Percentiles rank a stretch among this genome's conserved stretches.
phyloP scores from a whole-genome alignment of 805 yeast species.

The Ogataea ganodermae region DNA sequence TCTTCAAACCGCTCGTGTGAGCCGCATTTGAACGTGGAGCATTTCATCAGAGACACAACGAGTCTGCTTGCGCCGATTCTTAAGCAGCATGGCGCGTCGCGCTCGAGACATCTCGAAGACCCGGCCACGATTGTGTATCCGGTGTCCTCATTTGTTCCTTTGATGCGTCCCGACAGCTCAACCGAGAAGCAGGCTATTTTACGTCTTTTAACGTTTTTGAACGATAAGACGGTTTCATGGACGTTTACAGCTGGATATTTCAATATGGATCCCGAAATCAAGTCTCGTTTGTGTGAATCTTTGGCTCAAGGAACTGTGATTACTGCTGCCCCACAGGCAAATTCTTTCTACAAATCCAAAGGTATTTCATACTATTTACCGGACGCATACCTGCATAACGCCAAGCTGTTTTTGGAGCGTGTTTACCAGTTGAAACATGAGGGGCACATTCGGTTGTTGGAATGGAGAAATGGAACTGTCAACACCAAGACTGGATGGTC shows the following conservation, averaged over 20 bases:
- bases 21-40: conserved; percentile 56
- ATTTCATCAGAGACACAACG: conserved; percentile 60
- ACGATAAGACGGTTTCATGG: conserved; percentile 64
- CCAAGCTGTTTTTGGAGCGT: conserved; percentile 59
- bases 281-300: conserved; percentile 55
- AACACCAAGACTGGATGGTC: conserved; percentile 90
- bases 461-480: conserved; percentile 88
- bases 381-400: conserved; percentile 78
- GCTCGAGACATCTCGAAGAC: conserved; percentile 24
- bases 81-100: conserved; percentile 36
- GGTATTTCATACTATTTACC: conserved; percentile 86
- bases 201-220: conserved; percentile 57
- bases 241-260: conserved; percentile 95
- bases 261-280: conserved; percentile 80
- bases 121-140: conserved; percentile 77
- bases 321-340: conserved; percentile 92
- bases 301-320: conserved; percentile 69
- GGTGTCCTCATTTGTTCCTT: conserved; percentile 86
- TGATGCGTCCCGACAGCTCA: conserved; percentile 65
- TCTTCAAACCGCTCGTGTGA: conserved; percentile 61
- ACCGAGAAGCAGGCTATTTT: conserved; percentile 80
- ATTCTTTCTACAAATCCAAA: conserved; percentile 83
- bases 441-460: conserved; percentile 58
- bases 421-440: conserved; percentile 37
- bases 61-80: conserved; percentile 59